Evolutionary conservation across 805 yeast species (phyloP), one percentile per base, ranked within the genome.

Genomic region (Yarrowia deformans): DNA sequence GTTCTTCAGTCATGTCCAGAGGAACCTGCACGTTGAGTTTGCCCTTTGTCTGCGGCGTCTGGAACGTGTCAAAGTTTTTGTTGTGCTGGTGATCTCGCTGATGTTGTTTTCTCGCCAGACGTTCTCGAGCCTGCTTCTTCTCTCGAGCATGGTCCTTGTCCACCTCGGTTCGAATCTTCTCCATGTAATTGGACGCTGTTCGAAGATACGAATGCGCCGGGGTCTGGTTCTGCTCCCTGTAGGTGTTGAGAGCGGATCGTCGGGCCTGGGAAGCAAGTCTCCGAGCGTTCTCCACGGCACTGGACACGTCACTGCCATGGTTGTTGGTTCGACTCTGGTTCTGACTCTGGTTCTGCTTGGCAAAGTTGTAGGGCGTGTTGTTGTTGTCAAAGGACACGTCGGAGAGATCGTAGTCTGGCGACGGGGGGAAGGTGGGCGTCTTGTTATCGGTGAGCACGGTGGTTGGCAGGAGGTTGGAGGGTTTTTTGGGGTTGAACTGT

Each of bases 361-460:
- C 32, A 48, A 48, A 29, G 12, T 14, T 29, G 52, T 48, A 48
- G 8, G 43, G 43, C 52, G 29, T 13, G 3, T 45, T 45, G 9
- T 12, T 13, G 32, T 4, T 19, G 32, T 19, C 49, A 16, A 45
- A 45, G 1, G 49, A 19, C 3, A 32, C 32, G 13, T 48, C 52
- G n/a, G 52, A 46, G 13, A 12, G 29, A 5, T n/a, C n/a, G n/a
- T 7, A 49, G 19, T 49, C 54, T 32, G 54, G 54, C 7, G 52
- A 48, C 5, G 35, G 52, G 5, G 52, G 52, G 8, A 9, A 48
- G 7, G 52, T 29, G 18, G 52, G 34, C 1, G 54, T 16, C 18
- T 49, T 32, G 37, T 32, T 32, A 19, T 49, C 54, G 19, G 54
- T 49, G 14, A 49, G 39, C 1, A 49, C 54, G 10, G 52, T 48